Percentiles rank a stretch among this genome's conserved stretches.
These are phyloP conservation scores for Malassezia pachydermatis DNA, from an alignment of 1,284 basidiomycete species.

Conservation along the genomic window DNA sequence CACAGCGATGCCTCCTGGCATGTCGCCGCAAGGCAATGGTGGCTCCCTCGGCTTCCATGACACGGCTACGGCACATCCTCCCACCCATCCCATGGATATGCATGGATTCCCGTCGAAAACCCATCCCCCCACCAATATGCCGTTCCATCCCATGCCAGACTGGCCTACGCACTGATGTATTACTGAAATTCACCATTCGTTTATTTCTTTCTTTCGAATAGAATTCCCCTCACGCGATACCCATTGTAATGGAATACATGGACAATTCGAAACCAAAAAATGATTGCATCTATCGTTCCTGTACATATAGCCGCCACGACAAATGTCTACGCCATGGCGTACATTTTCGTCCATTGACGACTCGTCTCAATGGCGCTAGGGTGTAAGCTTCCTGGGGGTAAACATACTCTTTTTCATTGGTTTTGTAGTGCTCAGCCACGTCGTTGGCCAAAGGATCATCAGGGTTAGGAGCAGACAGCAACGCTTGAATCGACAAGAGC, in stretches of 20 bases:
- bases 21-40: not conserved
- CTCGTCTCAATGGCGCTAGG: slow-evolving; percentile 43
- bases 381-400: slow-evolving; percentile 11
- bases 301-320: too few species aligned
- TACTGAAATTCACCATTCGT: too few species aligned
- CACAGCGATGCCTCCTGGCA: not conserved
- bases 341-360: slow-evolving; percentile 39
- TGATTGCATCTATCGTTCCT: too few species aligned
- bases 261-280: too few species aligned
- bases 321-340: slow-evolving; percentile 30
- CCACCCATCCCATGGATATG: too few species aligned
- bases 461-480: slow-evolving; percentile 89
- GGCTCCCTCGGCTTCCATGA: too few species aligned
- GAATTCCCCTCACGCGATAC: too few species aligned
- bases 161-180: not conserved
- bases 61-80: too few species aligned
- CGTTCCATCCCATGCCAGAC: not conserved
- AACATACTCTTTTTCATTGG: slow-evolving; percentile 80
- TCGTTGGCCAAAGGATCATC: slow-evolving; percentile 93
- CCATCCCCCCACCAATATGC: not conserved
- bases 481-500: slow-evolving; percentile 85
- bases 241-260: too few species aligned
- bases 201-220: too few species aligned
- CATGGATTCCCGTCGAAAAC: too few species aligned
- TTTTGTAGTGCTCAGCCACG: slow-evolving; percentile 96